Base-by-base conservation (phyloP, 2,329 filamentous ascomycete species). In the Tympanopsis confertula region DNA sequence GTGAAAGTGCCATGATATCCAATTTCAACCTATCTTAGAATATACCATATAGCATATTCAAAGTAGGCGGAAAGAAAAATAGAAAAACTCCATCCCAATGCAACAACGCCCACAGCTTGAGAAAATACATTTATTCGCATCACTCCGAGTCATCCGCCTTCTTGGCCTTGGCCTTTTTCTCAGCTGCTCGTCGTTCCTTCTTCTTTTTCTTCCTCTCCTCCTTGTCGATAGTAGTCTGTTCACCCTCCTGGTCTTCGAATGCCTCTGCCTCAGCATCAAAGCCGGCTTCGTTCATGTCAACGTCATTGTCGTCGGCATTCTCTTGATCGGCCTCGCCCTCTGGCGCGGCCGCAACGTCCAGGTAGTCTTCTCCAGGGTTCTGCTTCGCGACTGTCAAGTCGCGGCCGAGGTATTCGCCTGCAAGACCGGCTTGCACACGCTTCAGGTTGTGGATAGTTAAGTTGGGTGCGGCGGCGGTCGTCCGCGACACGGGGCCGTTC, bases 171-270 rank as follows among this genome's bases (percentile, higher is more conserved):
- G 62, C 62, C 47, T 62, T 56, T 40, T 59, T 58, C 48, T 65
- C 61, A 49, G 66, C 63, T 52, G 71, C 74, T 63, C 77, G 77
- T 41, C 59, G 62, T 45, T 59, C 59, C 54, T 69, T 74, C 43
- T 69, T 60, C 39, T 68, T 65, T 44, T 68, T 68, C 51, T 68
- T 69, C 43, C 71, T 66, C 36, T 62, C 44, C 35, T 47, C 54
- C 36, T 56, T 54, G 35, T 51, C 50, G 18, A 33, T 15, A 7
- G 10, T 17, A 10, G 10, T 7, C 10, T 17, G 10, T 7, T 33
- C 30, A 33, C 12, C 30, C 47, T 19, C 46, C 46, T 4, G 55
- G 53, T 38, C 43, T 38, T 64, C 60, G 1, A 58, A 61, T 38
- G 61, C 54, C 26, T 64, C 55, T 15, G 57, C 47, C 35, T 58